A percentile compares a stretch with the other conserved stretches of the same genome.
Conservation (phyloP, 1,284 basidiomycete species). For the Sporisorium exsertum region DNA sequence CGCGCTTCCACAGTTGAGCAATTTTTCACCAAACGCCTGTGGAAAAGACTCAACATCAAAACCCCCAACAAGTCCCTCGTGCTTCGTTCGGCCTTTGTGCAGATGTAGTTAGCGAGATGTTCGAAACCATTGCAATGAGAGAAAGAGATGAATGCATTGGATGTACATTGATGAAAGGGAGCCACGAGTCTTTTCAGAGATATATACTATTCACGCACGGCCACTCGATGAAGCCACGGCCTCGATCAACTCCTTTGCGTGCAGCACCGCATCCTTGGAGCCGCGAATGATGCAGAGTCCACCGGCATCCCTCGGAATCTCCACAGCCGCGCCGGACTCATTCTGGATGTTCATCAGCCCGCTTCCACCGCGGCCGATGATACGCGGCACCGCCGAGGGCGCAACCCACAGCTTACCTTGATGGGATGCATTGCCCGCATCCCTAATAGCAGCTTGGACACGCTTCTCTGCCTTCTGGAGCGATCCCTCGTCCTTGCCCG, state of each 20-base stretch:
- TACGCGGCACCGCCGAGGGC: constrained; percentile 47
- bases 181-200: neutral
- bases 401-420: constrained; percentile 54
- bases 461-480: constrained; percentile 52
- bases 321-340: constrained; percentile 57
- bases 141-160: constrained; percentile 14
- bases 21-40: no score
- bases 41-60: no score
- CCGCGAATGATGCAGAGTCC: constrained; percentile 60
- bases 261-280: constrained; percentile 54
- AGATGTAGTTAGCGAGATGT: no score
- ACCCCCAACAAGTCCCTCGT: no score
- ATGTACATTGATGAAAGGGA: constrained; percentile 1
- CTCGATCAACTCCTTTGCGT: constrained; percentile 56
- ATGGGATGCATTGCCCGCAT: constrained; percentile 47
- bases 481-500: constrained; percentile 49
- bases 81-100: no score
- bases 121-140: no score
- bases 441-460: constrained; percentile 35
- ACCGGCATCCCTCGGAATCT: constrained; percentile 58
- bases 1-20: no score
- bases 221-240: constrained; percentile 35
- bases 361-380: constrained; percentile 57
- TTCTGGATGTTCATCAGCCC: constrained; percentile 56
- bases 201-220: constrained; percentile 10